Conservation (phyloP, 305 asterid genomes). For the Petunia hybrid region DNA sequence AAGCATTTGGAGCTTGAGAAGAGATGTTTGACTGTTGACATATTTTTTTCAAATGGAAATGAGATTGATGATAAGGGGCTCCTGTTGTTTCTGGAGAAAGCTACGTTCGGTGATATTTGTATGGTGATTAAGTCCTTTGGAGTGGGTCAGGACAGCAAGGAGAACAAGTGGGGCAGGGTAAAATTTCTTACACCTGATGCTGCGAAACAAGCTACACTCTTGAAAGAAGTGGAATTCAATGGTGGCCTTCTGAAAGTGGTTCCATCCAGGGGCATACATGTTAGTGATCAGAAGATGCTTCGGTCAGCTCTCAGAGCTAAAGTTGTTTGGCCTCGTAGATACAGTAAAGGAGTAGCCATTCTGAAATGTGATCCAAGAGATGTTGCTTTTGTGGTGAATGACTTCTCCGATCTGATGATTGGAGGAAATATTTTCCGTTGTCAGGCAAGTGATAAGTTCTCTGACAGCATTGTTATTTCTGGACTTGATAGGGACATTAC, state of each 20-base stretch:
- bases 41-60: conserved; percentile 56
- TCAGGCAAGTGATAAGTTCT: conserved; percentile 46
- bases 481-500: conserved; percentile 63
- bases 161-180: conserved; percentile 84
- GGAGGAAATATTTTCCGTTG: conserved; percentile 52
- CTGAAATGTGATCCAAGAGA: conserved; percentile 67
- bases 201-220: conserved; percentile 63
- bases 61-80: conserved; percentile 69
- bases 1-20: conserved; percentile 89
- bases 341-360: conserved; percentile 76
- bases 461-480: conserved; percentile 51
- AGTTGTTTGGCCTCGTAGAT: conserved; percentile 87
- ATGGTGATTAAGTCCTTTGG: conserved; percentile 55
- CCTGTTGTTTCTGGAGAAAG: conserved; percentile 65
- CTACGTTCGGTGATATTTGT: conserved; percentile 62
- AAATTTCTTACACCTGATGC: conserved; percentile 87
- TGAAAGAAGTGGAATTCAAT: conserved; percentile 48
- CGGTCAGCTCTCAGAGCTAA: conserved; percentile 68
- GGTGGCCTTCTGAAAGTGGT: conserved; percentile 67
- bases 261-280: conserved; percentile 55
- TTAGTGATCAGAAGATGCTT: conserved; percentile 57
- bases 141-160: conserved; percentile 52
- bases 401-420: conserved; percentile 55
- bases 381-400: conserved; percentile 54
- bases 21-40: conserved; percentile 75